Evolutionary conservation across 495 filamentous ascomycete genomes (phyloP).

Genomic region (Penicillium lividum): DNA sequence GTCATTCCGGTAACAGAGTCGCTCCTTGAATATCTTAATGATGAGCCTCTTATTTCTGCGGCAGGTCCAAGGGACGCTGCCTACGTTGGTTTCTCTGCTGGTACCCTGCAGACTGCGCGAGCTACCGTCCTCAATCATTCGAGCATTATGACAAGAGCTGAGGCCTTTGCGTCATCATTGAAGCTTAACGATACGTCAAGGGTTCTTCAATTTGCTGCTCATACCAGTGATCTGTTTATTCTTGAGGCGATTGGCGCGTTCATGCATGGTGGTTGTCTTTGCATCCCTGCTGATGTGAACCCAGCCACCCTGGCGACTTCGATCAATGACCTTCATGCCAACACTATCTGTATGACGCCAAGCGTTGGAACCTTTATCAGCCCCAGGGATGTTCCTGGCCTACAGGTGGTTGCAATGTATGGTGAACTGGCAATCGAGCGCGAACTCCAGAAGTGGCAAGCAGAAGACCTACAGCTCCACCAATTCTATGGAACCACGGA

Average conservation of each 20-base stretch:
- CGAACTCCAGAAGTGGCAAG: slow-evolving; percentile 21
- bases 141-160: slow-evolving; percentile 47
- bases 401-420: slow-evolving; percentile 42
- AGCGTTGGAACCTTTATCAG: slow-evolving; percentile 51
- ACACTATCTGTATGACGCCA: slow-evolving; percentile 40
- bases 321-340: slow-evolving; percentile 38
- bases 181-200: slow-evolving; percentile 49
- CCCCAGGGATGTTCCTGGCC: slow-evolving; percentile 38
- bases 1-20: slow-evolving; percentile 42
- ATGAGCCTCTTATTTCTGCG: slow-evolving; percentile 14
- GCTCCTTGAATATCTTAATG: slow-evolving; percentile 40
- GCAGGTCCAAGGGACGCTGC: slow-evolving; percentile 30
- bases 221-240: slow-evolving; percentile 45
- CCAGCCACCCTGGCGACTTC: slow-evolving; percentile 28
- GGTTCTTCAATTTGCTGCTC: slow-evolving; percentile 58
- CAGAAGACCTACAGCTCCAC: slow-evolving; percentile 33
- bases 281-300: slow-evolving; percentile 38
- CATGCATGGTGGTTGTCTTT: slow-evolving; percentile 47
- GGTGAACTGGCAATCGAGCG: slow-evolving; percentile 27
- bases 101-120: slow-evolving; percentile 40
- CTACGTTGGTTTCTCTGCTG: slow-evolving; percentile 61
- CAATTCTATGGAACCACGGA: slow-evolving; percentile 42
- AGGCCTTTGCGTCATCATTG: slow-evolving; percentile 47
- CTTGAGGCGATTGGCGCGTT: slow-evolving; percentile 43
- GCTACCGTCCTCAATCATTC: slow-evolving; percentile 40